phyloP scores from a whole-genome alignment of 2,329 filamentous ascomycete species.

The Alternaria sp. region DNA sequence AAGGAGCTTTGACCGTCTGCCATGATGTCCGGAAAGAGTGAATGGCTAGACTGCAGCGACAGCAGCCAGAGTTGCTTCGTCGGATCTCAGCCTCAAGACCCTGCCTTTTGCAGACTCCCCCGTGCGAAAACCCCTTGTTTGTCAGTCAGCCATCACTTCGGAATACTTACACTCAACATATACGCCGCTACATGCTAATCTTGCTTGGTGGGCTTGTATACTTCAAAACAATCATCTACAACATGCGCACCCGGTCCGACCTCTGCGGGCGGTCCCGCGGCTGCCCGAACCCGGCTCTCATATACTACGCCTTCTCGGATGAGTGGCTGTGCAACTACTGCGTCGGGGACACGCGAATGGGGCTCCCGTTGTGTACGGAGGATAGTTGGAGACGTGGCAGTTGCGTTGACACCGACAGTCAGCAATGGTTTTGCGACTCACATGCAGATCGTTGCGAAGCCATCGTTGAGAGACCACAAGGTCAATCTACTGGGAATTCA shows the following conservation, averaged over 20 bases:
- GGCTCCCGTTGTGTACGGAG: background rate
- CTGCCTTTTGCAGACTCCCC: background rate
- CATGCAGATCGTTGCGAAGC: slow-evolving; percentile 4
- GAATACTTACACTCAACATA: background rate
- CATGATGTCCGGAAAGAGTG: background rate
- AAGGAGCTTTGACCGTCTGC: background rate
- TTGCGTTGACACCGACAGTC: background rate
- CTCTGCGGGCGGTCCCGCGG: background rate
- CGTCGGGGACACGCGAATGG: background rate
- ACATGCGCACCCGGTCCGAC: background rate
- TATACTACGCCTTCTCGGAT: slow-evolving; percentile 5
- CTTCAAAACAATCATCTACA: background rate
- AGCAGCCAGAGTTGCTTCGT: background rate
- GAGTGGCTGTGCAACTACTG: slow-evolving; percentile 5
- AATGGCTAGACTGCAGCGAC: background rate
- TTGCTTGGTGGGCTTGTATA: background rate
- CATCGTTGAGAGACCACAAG: background rate
- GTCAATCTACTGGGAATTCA: background rate
- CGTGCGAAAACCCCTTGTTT: background rate
- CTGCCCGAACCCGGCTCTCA: background rate
- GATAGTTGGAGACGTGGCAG: background rate
- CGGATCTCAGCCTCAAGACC: background rate
- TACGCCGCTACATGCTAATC: background rate
- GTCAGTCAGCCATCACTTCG: background rate
- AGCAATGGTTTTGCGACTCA: slow-evolving; percentile 1